Evolutionary conservation across 1,284 basidiomycete genomes (phyloP), one percentile per base, ranked within the genome.

Genomic region (Fistulinella cinereoalba): DNA sequence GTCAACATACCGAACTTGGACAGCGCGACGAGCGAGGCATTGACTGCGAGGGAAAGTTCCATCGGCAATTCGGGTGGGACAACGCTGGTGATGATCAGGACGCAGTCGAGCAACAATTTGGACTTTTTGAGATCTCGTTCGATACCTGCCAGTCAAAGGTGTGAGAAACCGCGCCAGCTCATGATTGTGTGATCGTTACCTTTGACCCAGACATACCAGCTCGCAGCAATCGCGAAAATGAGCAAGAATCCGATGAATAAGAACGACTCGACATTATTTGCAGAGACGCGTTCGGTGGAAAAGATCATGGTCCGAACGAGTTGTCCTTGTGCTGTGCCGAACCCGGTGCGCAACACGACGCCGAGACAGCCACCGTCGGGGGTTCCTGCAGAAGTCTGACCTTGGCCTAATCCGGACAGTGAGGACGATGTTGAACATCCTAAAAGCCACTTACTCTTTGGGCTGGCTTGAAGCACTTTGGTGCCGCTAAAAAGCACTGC

Each of bases 291-390:
- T 62, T 97, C 94, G 2, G 91, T 93, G 4, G 91, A 94, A 73
- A 97, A 97, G 52, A 97, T 93, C 94, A 97, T 97, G 1, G 94
- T 97, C 55, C 94, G 77, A 29, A 97, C 92, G 37, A 97, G 82
- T 68, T 96, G 92, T 43, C 95, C 94, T 67, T 97, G 95, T 1
- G 92, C 85, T 4, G 95, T 97, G 19, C 95, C 94, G 63, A 97
- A 97, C 4, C 95, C 94, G n/a, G 95, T 97, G 49, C 92, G 84
- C 31, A 97, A 77, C 7, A 97, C 92, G 31, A 94, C 75, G 8
- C 92, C 93, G 19, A 96, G 81, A 66, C 92, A 95, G 23, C 93
- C 93, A 16, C 80, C 83, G 60, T 96, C 92, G 1, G 94, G 92
- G 2, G 92, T 91, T 54, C 78, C 74, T 32, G 80, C 68, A 15